These are phyloP conservation scores for Colletotrichum aenigma DNA, from an alignment of 2,329 filamentous ascomycete species.

Conservation along the genomic window DNA sequence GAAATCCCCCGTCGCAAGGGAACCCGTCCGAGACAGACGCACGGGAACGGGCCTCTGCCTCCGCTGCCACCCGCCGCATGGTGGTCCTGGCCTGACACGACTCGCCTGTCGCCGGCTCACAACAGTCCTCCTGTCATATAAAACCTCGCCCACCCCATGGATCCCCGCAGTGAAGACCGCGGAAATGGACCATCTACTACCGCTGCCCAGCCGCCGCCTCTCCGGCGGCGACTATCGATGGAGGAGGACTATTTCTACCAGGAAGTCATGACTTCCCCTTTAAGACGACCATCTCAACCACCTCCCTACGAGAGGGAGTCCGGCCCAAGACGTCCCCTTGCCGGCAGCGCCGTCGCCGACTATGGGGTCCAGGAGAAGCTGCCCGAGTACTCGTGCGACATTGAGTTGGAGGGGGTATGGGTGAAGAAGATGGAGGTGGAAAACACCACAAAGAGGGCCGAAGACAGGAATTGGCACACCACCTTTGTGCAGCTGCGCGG, in stretches of 20 bases:
- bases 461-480: slow-evolving; percentile 67
- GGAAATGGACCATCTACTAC: slow-evolving; percentile 28
- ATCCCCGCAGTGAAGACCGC: slow-evolving; percentile 19
- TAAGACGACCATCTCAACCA: slow-evolving; percentile 49
- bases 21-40: slow-evolving; percentile 20
- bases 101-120: slow-evolving; percentile 15
- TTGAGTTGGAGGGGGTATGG: slow-evolving; percentile 62
- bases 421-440: slow-evolving; percentile 70
- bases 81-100: slow-evolving; percentile 21
- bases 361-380: slow-evolving; percentile 41
- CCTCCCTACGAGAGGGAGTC: slow-evolving; percentile 46
- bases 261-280: slow-evolving; percentile 51
- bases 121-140: slow-evolving; percentile 11
- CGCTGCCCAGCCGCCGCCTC: slow-evolving; percentile 38
- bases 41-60: slow-evolving; percentile 20
- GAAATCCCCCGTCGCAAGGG: slow-evolving; percentile 14
- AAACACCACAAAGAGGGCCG: slow-evolving; percentile 65
- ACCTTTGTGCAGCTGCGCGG: slow-evolving; percentile 69
- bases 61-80: slow-evolving; percentile 17
- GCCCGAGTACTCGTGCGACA: slow-evolving; percentile 61
- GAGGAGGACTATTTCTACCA: slow-evolving; percentile 61
- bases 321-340: slow-evolving; percentile 26
- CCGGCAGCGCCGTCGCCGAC: slow-evolving; percentile 13
- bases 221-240: slow-evolving; percentile 54
- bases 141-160: slow-evolving; percentile 28